Conservation (phyloP, 192 early-diverging fungal species). For the Entophlyctis helioformis region DNA sequence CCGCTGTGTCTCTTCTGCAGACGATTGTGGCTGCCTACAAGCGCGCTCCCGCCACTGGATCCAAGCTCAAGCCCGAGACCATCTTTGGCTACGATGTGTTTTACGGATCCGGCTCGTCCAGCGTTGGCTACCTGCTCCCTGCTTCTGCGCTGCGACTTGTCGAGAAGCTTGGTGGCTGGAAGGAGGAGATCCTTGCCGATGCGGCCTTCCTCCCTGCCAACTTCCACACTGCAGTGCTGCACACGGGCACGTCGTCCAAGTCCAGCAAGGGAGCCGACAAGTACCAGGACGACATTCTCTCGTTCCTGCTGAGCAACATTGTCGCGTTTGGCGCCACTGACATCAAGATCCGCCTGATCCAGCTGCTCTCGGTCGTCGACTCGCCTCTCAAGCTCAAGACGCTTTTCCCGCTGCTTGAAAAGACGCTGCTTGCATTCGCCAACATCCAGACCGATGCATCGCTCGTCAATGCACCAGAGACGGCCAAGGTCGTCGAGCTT, state of each 20-base stretch:
- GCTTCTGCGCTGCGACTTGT: conserved; percentile 35
- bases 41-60: neutral
- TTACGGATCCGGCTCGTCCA: conserved; percentile 36
- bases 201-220: conserved; percentile 11
- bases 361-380: conserved; percentile 30
- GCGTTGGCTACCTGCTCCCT: conserved; percentile 44
- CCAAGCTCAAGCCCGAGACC: conserved; percentile 4
- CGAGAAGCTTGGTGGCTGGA: conserved; percentile 24
- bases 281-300: conserved; percentile 18
- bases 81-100: conserved; percentile 49
- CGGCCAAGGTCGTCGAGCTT: conserved; percentile 8
- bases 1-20: conserved; percentile 50
- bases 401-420: conserved; percentile 46
- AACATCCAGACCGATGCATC: too few species aligned
- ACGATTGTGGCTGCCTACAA: conserved; percentile 25
- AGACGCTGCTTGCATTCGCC: conserved; percentile 21
- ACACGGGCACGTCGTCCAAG: neutral
- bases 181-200: conserved; percentile 34
- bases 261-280: too few species aligned
- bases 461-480: conserved; percentile 10
- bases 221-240: neutral
- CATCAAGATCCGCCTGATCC: conserved; percentile 27
- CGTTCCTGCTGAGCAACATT: conserved; percentile 29
- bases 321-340: conserved; percentile 19
- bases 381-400: conserved; percentile 46